Evolutionary conservation across 441 rosid genomes (phyloP).

Genomic region (Euphorbia celastroides): DNA sequence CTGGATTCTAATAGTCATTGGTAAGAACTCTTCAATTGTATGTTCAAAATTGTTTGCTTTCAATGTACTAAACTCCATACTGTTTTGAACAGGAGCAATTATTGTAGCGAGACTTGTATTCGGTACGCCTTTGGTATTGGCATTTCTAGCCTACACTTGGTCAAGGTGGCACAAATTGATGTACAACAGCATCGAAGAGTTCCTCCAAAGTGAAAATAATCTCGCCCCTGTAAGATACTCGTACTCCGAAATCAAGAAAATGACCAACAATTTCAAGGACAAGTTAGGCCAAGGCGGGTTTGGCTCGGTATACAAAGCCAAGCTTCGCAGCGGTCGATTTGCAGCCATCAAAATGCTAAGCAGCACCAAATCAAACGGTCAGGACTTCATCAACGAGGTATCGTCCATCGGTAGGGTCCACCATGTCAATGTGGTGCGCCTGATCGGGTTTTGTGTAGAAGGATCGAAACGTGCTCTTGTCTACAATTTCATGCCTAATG

Average conservation of each 20-base stretch:
- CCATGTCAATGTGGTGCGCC: constrained; percentile 18
- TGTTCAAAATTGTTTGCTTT: background rate
- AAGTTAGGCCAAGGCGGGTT: constrained; percentile 23
- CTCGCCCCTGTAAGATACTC: constrained; percentile 19
- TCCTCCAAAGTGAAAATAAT: constrained; percentile 14
- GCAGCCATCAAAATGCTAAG: constrained; percentile 16
- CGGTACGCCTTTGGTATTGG: constrained; percentile 9
- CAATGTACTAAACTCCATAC: background rate
- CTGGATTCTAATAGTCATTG: background rate
- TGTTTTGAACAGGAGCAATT: constrained; percentile 1
- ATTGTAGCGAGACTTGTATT: background rate
- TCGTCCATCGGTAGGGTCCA: constrained; percentile 19
- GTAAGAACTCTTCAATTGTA: constrained; percentile 10
- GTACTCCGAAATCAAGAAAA: constrained; percentile 20
- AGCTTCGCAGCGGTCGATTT: constrained; percentile 15
- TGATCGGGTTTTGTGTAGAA: constrained; percentile 21
- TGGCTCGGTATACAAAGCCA: constrained; percentile 18
- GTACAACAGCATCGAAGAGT: constrained; percentile 22
- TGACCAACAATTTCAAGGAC: constrained; percentile 18
- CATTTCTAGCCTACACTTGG: constrained; percentile 15
- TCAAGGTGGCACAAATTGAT: constrained; percentile 16
- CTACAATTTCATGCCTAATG: constrained; percentile 21
- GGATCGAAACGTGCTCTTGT: constrained; percentile 21
- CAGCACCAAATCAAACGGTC: constrained; percentile 17
- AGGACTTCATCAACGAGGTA: constrained; percentile 25